Evolutionary conservation across 2,329 filamentous ascomycete species (phyloP), one percentile per base, ranked within the genome.

Genomic region (Lecanicillium sp.): DNA sequence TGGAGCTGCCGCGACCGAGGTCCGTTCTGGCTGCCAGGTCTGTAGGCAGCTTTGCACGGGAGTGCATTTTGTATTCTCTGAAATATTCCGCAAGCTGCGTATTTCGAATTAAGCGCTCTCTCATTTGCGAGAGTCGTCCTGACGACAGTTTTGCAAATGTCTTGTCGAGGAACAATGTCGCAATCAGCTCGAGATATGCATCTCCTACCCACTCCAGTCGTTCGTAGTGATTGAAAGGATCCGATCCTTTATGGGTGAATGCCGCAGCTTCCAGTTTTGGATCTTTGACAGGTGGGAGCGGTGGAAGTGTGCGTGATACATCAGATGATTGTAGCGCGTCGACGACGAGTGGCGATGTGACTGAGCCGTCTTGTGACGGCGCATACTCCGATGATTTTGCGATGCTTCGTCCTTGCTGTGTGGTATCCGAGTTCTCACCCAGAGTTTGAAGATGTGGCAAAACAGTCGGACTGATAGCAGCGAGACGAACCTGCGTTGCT

Each of bases 131-230:
- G 50, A 80, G 78, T 43, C 79, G 74, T 3, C 88, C 88, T 0
- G 83, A 71, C 1, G 76, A 56, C 9, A 87, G 65, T 11, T 71
- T 62, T 1, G 72, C 70, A 52, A 89, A 92, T 8, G 77, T 84
- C 42, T 79, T 67, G 59, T 79, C 86, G 43, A 97, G 84, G 37
- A 94, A 70, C 14, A 78, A 74, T 0, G 84, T 81, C 5, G 88
- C 77, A 33, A 88, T 78, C 37, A 88, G 63, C 53, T 94, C 84
- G 37, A 94, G 68, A 50, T 90, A 90, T 15, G 86, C 83, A 56
- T 97, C 90, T 6, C 90, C 90, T 7, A 95, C 70, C 64, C 90
- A 88, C 60, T 97, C 90, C 6, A 96, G 75, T 14, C 78, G 76
- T 53, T 96, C 89, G 59, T 96, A 96, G 51, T 59, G 60, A 18